phyloP scores from a whole-genome alignment of 371 early-diverging fungal genomes.

The Synchytrium microbalum region DNA sequence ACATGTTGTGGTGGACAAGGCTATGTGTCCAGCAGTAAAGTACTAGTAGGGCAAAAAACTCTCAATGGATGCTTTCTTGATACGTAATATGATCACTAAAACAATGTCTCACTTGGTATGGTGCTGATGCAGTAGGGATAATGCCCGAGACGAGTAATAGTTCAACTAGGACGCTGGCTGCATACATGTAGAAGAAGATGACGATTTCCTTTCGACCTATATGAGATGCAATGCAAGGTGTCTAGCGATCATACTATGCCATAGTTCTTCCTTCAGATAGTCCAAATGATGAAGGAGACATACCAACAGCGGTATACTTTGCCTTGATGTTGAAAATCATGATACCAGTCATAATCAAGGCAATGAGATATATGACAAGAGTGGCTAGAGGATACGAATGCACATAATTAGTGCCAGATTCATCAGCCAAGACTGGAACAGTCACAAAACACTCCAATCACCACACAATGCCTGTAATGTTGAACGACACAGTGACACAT shows the following conservation, averaged over 20 bases:
- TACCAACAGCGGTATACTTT: slow-evolving; percentile 96
- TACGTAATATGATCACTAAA: slow-evolving; percentile 7
- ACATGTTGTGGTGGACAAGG: slow-evolving; percentile 71
- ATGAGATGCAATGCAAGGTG: too few species aligned
- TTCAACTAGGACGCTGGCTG: slow-evolving; percentile 72
- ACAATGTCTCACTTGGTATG: slow-evolving; percentile 66
- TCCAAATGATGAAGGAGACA: slow-evolving; percentile 13
- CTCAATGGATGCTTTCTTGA: background rate
- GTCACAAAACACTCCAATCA: background rate
- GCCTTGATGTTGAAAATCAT: slow-evolving; percentile 95
- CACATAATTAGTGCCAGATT: background rate
- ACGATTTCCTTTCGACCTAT: slow-evolving; percentile 92
- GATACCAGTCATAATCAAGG: slow-evolving; percentile 89
- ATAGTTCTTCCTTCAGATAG: background rate
- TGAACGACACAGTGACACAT: too few species aligned
- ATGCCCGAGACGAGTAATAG: slow-evolving; percentile 81
- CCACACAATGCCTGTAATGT: too few species aligned
- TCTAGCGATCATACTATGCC: background rate
- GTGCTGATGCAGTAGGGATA: slow-evolving; percentile 68
- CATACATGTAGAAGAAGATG: slow-evolving; percentile 93
- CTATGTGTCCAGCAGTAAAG: slow-evolving; percentile 77
- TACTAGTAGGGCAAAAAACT: slow-evolving; percentile 47
- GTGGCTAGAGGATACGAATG: slow-evolving; percentile 17
- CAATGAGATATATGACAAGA: slow-evolving; percentile 79
- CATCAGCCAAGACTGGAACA: background rate